A percentile compares a stretch with the other conserved stretches of the same genome.
Conservation (phyloP, 2,329 filamentous ascomycete genomes). For the Endothia cerciana region DNA sequence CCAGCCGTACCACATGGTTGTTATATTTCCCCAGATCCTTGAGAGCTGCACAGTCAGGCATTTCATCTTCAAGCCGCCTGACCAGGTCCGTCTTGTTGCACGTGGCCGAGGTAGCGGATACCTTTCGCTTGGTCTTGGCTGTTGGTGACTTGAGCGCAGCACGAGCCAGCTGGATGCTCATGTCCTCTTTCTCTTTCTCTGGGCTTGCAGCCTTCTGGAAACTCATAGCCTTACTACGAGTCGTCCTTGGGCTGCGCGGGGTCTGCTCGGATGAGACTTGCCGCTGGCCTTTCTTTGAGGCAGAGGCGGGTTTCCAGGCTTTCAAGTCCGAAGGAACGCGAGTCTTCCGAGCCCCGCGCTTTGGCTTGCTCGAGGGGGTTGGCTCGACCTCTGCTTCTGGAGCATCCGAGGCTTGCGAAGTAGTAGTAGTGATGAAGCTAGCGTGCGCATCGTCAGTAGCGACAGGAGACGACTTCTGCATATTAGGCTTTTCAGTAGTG, state of each 20-base stretch:
- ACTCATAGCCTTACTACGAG: conserved; percentile 29
- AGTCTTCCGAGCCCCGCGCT: conserved; percentile 8
- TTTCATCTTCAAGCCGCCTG: conserved; percentile 50
- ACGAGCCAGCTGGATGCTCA: conserved; percentile 38
- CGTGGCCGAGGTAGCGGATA: conserved; percentile 15
- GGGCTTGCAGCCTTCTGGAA: conserved; percentile 25
- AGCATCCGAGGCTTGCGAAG: conserved; percentile 21
- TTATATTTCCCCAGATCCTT: conserved; percentile 55
- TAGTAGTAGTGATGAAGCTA: conserved; percentile 21
- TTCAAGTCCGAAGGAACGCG: conserved; percentile 9
- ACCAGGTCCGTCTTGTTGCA: conserved; percentile 50
- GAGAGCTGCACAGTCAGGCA: conserved; percentile 58
- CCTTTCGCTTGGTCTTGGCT: conserved; percentile 31
- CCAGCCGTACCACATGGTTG: conserved; percentile 40
- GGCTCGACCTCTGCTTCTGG: conserved; percentile 17
- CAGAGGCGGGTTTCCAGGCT: conserved; percentile 5
- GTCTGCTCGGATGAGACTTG: conserved; percentile 18
- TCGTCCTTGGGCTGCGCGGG: conserved; percentile 23
- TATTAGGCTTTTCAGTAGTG: conserved; percentile 10
- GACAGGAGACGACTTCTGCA: conserved; percentile 7
- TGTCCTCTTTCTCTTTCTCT: conserved; percentile 33
- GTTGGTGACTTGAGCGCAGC: conserved; percentile 38
- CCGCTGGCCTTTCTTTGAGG: conserved; percentile 16
- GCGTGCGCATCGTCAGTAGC: conserved; percentile 5
- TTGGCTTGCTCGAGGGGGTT: conserved; percentile 9